Percentiles rank a stretch among this genome's conserved stretches.
Conservation (phyloP, 2,329 filamentous ascomycete genomes). For the Fusarium haematococcum region DNA sequence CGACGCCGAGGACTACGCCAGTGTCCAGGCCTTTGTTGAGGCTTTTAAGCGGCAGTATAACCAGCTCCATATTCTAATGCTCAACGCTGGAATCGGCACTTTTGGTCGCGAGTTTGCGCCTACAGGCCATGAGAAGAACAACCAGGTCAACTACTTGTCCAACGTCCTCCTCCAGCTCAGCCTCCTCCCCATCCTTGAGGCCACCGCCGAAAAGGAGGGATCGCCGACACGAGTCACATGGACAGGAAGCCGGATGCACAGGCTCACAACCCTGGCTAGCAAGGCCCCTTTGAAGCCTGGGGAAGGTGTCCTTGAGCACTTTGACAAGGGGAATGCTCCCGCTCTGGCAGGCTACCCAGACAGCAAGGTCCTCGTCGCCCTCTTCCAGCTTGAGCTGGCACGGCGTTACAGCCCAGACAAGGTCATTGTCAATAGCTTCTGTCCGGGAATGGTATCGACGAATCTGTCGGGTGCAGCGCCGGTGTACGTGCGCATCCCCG, state of each 20-base stretch:
- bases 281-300: background rate
- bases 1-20: constrained; percentile 26
- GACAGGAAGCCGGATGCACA: constrained; percentile 33
- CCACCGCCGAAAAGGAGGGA: constrained; percentile 10
- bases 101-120: background rate
- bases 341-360: constrained; percentile 9
- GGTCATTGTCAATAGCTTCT: constrained; percentile 2
- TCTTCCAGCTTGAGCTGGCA: constrained; percentile 34
- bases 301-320: background rate
- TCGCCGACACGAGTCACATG: constrained; percentile 23
- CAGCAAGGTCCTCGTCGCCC: constrained; percentile 15
- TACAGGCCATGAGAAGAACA: constrained; percentile 39
- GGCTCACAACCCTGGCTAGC: background rate
- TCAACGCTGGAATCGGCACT: constrained; percentile 33
- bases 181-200: constrained; percentile 35
- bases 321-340: background rate
- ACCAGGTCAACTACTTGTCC: constrained; percentile 46
- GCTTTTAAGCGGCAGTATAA: background rate
- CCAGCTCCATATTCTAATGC: constrained; percentile 21
- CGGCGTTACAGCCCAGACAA: background rate
- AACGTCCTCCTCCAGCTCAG: constrained; percentile 40
- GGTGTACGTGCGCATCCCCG: constrained; percentile 18
- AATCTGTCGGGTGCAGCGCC: constrained; percentile 21
- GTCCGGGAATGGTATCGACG: constrained; percentile 15
- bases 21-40: constrained; percentile 8